These are phyloP conservation scores for Litsea cubeba DNA, from an alignment of 164 flowering plant genomes.

Conservation along the genomic window DNA sequence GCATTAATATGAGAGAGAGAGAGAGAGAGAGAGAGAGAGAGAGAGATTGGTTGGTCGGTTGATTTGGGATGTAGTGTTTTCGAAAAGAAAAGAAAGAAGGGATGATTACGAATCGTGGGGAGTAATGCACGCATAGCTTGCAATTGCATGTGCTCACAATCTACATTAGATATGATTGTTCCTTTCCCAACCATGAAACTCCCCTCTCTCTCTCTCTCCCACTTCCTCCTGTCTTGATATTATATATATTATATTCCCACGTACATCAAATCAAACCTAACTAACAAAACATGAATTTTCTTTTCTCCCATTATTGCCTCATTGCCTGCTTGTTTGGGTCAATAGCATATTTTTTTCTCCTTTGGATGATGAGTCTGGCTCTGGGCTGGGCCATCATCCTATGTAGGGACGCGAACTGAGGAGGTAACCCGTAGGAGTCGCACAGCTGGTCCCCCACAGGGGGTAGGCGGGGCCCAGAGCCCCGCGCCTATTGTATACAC, in stretches of 20 bases:
- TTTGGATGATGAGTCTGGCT: no score
- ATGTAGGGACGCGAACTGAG: no score
- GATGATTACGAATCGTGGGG: conserved; percentile 32
- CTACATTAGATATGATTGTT: conserved; percentile 44
- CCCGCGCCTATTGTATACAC: no score
- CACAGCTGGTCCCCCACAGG: no score
- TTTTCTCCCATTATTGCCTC: neutral
- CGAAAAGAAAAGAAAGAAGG: conserved; percentile 6
- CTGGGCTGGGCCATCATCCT: no score
- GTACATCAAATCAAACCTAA: neutral
- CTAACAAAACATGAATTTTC: neutral
- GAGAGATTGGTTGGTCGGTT: neutral
- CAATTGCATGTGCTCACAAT: conserved; percentile 61
- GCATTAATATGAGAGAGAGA: no score
- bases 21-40: no score
- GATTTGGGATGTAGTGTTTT: conserved; percentile 10
- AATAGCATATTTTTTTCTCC: no score
- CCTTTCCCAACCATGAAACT: conserved; percentile 10
- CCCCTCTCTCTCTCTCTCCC: no score
- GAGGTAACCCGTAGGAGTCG: no score
- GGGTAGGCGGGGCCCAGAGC: no score
- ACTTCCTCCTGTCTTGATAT: conserved; percentile 27
- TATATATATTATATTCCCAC: neutral
- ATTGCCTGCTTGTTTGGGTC: no score
- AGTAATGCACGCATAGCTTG: conserved; percentile 25